These are phyloP conservation scores for Solanum medicagineum DNA, from an alignment of 257 asterid species.

Conservation along the genomic window DNA sequence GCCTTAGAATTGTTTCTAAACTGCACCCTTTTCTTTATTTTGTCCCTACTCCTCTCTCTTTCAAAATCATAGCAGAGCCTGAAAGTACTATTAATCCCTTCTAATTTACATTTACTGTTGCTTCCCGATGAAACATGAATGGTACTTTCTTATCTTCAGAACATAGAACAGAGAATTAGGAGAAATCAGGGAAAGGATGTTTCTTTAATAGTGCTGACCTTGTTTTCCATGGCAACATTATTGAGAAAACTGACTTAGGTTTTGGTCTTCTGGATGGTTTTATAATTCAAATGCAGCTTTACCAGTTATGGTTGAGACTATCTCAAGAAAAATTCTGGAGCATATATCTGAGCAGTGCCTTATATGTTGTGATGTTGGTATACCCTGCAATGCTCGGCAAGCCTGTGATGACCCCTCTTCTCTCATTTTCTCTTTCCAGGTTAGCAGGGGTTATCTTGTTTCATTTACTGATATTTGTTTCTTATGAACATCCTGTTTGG, in stretches of 20 bases:
- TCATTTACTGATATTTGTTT: neutral
- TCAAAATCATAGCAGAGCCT: neutral
- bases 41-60: neutral
- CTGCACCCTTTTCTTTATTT: neutral
- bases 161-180: neutral
- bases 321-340: slow-evolving; percentile 53
- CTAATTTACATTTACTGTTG: neutral
- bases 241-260: neutral
- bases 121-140: neutral
- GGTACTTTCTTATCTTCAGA: neutral
- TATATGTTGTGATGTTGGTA: slow-evolving; percentile 74
- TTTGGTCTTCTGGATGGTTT: neutral
- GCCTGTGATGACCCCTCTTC: slow-evolving; percentile 65
- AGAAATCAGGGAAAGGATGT: neutral
- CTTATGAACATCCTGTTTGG: neutral
- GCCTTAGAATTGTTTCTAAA: neutral
- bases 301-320: slow-evolving; percentile 79
- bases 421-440: slow-evolving; percentile 95
- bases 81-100: neutral
- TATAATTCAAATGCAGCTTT: slow-evolving; percentile 38
- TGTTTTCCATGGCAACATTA: neutral
- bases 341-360: slow-evolving; percentile 93
- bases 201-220: neutral
- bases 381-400: slow-evolving; percentile 79
- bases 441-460: slow-evolving; percentile 4